phyloP scores from a whole-genome alignment of 2,329 filamentous ascomycete genomes.

The Fusarium decemcellulare region DNA sequence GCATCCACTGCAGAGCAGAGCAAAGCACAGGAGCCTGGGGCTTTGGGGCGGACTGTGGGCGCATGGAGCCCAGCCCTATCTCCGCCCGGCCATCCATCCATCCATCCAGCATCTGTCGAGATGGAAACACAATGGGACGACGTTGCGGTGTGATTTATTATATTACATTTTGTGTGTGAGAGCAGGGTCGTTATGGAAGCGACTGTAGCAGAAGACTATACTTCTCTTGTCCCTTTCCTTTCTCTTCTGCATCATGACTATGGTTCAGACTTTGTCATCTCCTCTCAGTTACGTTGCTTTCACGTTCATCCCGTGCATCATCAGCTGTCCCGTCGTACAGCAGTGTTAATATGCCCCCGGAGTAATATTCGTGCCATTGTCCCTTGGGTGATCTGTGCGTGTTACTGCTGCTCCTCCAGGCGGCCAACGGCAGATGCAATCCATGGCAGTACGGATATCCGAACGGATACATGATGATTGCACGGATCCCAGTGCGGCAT shows the following conservation, averaged over 20 bases:
- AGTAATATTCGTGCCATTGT: constrained; percentile 21
- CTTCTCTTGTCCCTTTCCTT: neutral
- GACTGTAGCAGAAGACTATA: no score
- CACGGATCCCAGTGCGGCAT: constrained; percentile 32
- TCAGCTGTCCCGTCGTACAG: neutral
- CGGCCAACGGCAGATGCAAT: constrained; percentile 23
- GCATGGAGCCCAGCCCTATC: constrained; percentile 14
- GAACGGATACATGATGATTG: constrained; percentile 10
- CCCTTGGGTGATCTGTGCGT: constrained; percentile 30
- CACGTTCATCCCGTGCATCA: neutral
- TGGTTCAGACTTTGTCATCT: neutral
- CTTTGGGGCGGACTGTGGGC: neutral
- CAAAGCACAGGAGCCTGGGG: no score
- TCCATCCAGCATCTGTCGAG: constrained; percentile 4
- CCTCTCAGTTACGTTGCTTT: neutral
- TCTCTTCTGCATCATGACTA: neutral
- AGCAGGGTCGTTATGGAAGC: neutral
- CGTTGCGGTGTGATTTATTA: neutral
- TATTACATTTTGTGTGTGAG: neutral
- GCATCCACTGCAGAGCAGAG: neutral
- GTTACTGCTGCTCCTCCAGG: constrained; percentile 5
- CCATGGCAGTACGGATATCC: constrained; percentile 9
- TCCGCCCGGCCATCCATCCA: neutral
- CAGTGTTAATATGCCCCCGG: neutral
- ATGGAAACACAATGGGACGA: constrained; percentile 11